phyloP scores from a whole-genome alignment of 495 filamentous ascomycete species.

The Echria macrotheca region DNA sequence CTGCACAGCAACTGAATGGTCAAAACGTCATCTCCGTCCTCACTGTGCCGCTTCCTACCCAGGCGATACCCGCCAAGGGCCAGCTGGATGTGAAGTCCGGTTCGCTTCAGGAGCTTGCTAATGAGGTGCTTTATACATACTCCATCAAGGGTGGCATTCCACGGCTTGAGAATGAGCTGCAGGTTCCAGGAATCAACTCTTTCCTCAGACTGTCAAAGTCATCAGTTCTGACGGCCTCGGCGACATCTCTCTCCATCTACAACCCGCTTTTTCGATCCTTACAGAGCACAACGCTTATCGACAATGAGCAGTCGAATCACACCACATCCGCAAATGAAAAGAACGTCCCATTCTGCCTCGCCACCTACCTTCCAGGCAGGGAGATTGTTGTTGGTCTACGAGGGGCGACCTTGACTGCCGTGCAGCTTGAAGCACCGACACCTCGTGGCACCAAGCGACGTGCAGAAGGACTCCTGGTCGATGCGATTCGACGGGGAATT shows the following conservation, averaged over 20 bases:
- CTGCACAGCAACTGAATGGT: constrained; percentile 16
- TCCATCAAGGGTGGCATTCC: constrained; percentile 47
- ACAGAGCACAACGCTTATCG: constrained; percentile 48
- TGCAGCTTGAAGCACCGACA: constrained; percentile 60
- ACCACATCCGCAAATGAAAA: too few species aligned
- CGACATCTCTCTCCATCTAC: constrained; percentile 47
- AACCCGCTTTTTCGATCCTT: constrained; percentile 63
- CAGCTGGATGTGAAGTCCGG: constrained; percentile 54
- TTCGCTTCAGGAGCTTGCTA: constrained; percentile 45
- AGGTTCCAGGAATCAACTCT: constrained; percentile 34
- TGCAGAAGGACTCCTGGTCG: constrained; percentile 61
- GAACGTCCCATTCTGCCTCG: too few species aligned
- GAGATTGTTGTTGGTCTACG: constrained; percentile 56
- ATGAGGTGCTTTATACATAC: constrained; percentile 43
- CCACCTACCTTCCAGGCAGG: constrained; percentile 58
- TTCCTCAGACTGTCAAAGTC: constrained; percentile 50
- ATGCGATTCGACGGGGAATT: constrained; percentile 61
- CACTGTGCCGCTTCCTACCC: constrained; percentile 21
- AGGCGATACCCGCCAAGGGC: constrained; percentile 25
- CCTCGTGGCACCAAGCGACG: constrained; percentile 54
- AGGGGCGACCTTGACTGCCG: constrained; percentile 51
- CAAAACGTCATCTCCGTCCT: constrained; percentile 25
- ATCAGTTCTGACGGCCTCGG: constrained; percentile 41
- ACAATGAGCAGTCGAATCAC: constrained; percentile 16
- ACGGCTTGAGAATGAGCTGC: constrained; percentile 34